phyloP scores from a whole-genome alignment of 176 grass and related monocot genomes.

The Saccharum officinarum region DNA sequence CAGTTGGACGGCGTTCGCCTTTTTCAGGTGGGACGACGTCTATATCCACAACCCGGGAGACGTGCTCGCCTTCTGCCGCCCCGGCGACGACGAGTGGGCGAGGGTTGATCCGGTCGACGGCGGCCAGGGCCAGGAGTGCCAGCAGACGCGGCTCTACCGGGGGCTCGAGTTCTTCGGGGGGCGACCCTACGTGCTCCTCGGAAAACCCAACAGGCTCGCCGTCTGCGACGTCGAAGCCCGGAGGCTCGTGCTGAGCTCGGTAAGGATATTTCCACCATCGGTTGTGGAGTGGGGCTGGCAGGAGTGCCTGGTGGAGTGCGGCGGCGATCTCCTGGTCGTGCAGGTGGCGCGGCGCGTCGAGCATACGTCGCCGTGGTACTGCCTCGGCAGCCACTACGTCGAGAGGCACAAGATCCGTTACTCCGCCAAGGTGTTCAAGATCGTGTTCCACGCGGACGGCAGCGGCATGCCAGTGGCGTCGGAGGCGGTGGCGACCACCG shows the following conservation, averaged over 20 bases:
- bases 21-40: not conserved
- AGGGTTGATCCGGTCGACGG: not conserved
- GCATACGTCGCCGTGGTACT: not conserved
- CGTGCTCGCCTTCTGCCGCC: not conserved
- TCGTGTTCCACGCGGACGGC: not conserved
- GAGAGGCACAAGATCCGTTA: not conserved
- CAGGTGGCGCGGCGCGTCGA: not conserved
- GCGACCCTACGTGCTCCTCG: not conserved
- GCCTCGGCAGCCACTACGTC: not conserved
- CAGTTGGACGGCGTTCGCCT: not conserved
- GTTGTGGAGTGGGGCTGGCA: not conserved
- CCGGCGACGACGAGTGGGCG: not conserved
- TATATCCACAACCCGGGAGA: not conserved
- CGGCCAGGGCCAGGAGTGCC: no score
- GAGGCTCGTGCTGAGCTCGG: not conserved
- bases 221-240: conserved; percentile 1
- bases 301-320: not conserved
- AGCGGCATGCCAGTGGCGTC: not conserved
- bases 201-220: not conserved
- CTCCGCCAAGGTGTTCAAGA: not conserved
- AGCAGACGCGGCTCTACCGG: not conserved
- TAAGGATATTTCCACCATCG: not conserved
- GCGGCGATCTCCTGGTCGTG: conserved; percentile 11
- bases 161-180: conserved; percentile 11
- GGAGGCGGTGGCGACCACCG: not conserved